These are phyloP conservation scores for Globisporangium acanthophoron DNA, from an alignment of 352 stramenopile species.

Conservation along the genomic window DNA sequence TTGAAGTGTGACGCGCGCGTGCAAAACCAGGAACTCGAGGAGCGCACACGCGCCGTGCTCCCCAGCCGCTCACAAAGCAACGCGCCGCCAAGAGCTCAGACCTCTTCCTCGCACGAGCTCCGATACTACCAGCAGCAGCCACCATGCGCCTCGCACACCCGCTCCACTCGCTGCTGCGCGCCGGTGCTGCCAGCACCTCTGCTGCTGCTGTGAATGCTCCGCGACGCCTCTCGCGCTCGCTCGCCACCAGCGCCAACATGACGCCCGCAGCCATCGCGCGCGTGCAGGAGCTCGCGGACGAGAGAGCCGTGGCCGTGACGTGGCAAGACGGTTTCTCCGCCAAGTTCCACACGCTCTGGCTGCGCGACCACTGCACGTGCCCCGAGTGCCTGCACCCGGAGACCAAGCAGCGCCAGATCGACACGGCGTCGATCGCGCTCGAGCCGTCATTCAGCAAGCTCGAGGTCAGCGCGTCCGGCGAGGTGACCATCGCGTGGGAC, in stretches of 20 bases:
- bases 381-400: constrained; percentile 56
- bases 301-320: constrained; percentile 55
- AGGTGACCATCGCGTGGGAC: constrained; percentile 55
- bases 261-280: constrained; percentile 15
- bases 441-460: constrained; percentile 38
- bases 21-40: constrained; percentile 9
- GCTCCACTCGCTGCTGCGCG: constrained; percentile 7
- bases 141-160: constrained; percentile 12
- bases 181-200: not conserved
- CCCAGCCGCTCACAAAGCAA: constrained; percentile 6
- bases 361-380: constrained; percentile 81
- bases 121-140: not conserved
- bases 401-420: constrained; percentile 67
- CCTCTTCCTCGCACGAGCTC: not conserved
- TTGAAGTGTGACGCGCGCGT: constrained; percentile 13
- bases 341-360: constrained; percentile 84
- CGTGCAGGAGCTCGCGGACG: constrained; percentile 45
- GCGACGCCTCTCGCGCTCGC: not conserved
- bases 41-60: not conserved
- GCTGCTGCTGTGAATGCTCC: not conserved
- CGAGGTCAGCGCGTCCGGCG: constrained; percentile 23
- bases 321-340: constrained; percentile 73
- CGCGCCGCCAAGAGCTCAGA: constrained; percentile 5
- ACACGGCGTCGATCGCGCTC: constrained; percentile 73
- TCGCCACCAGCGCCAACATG: not conserved